phyloP scores from a whole-genome alignment of 805 yeast genomes.

The Starmerella cellae region DNA sequence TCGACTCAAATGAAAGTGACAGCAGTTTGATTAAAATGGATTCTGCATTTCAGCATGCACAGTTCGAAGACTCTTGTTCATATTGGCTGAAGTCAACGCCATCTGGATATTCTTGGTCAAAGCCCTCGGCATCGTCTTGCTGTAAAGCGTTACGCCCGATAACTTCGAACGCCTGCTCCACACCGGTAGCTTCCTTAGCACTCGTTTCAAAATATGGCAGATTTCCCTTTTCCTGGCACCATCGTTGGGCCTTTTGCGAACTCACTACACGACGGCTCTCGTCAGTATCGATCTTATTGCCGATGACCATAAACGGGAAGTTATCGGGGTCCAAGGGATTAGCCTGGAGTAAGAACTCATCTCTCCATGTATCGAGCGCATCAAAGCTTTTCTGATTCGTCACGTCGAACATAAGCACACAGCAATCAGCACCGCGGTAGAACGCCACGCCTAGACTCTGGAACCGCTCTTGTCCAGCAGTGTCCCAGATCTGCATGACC shows the following conservation, averaged over 20 bases:
- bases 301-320: constrained; percentile 90
- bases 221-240: constrained; percentile 55
- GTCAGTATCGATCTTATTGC: constrained; percentile 90
- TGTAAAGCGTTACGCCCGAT: constrained; percentile 91
- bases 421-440: constrained; percentile 95
- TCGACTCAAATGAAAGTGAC: too few species aligned
- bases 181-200: constrained; percentile 92
- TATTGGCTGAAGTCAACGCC: constrained; percentile 82
- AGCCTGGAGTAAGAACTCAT: constrained; percentile 87
- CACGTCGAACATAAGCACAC: constrained; percentile 90
- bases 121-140: constrained; percentile 86
- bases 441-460: constrained; percentile 94
- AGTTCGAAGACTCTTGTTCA: constrained; percentile 63
- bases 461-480: constrained; percentile 97
- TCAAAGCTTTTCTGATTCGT: constrained; percentile 90
- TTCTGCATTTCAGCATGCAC: constrained; percentile 71
- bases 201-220: constrained; percentile 93
- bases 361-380: constrained; percentile 80
- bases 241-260: constrained; percentile 45
- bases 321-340: constrained; percentile 86
- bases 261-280: constrained; percentile 70
- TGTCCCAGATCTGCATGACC: constrained; percentile 82
- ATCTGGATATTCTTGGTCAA: constrained; percentile 86
- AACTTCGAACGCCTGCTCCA: constrained; percentile 89
- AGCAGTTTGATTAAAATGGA: too few species aligned